phyloP scores from a whole-genome alignment of 805 yeast species.

The Wickerhamiella shivajii region DNA sequence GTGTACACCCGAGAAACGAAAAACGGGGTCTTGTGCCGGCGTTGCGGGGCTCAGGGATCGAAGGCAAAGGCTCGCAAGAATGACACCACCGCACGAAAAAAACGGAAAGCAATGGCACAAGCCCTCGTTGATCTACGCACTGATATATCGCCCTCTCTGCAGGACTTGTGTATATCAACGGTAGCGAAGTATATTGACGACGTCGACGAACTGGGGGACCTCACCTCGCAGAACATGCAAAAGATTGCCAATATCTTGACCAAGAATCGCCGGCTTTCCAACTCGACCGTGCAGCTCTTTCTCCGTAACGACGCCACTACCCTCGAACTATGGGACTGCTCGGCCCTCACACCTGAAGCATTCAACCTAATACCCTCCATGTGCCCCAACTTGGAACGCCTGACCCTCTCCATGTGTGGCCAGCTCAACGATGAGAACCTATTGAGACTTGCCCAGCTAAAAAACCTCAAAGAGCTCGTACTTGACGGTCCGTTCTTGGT shows the following conservation, averaged over 20 bases:
- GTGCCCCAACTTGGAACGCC: conserved; percentile 54
- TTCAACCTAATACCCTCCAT: conserved; percentile 56
- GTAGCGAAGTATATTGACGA: conserved; percentile 54
- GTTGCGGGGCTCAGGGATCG: conserved; percentile 37
- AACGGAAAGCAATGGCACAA: conserved; percentile 66
- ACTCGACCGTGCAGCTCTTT: conserved; percentile 59
- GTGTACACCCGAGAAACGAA: conserved; percentile 44
- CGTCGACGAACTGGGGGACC: conserved; percentile 75
- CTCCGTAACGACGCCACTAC: conserved; percentile 41
- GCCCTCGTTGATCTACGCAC: conserved; percentile 65
- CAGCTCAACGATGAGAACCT: conserved; percentile 69
- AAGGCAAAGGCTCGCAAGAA: conserved; percentile 28
- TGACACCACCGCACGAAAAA: conserved; percentile 48
- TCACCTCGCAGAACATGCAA: conserved; percentile 56
- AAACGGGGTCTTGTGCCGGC: conserved; percentile 41
- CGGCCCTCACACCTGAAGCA: conserved; percentile 52
- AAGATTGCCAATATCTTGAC: conserved; percentile 66
- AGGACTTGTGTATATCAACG: conserved; percentile 61
- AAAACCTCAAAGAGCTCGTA: conserved; percentile 37
- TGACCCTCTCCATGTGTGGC: conserved; percentile 85
- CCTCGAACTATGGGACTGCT: conserved; percentile 86
- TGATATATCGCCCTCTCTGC: conserved; percentile 49
- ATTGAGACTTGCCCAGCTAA: conserved; percentile 43
- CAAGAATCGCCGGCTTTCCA: conserved; percentile 65
- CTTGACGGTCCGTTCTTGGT: conserved; percentile 86